Evolutionary conservation across 306 rosid species (phyloP), one percentile per base, ranked within the genome.

Genomic region (Fagus sylvatica): DNA sequence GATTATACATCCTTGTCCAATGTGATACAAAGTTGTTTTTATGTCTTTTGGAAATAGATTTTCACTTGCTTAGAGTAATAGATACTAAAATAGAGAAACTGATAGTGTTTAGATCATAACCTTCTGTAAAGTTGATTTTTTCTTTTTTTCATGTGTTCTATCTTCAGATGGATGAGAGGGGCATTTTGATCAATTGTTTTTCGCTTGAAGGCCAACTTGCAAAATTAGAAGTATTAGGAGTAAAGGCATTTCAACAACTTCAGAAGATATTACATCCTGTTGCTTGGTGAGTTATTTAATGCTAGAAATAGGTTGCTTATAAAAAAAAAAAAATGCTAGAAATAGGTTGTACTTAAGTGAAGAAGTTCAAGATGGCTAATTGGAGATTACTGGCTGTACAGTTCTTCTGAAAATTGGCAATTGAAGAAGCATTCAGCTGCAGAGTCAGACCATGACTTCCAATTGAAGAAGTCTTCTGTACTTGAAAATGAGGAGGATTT

Each of bases 191-290:
- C 53, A 74, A 74, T 19, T 92, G 88, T 82, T 51, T 82, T 79
- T 89, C 95, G 17, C 96, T 88, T 59, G 97, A 92, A 80, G 98
- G 98, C 46, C 90, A 86, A 77, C 90, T 92, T 80, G 97, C 94
- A 5, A 94, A 87, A 82, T 61, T 94, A 55, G 95, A 94, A 78
- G 79, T 94, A 55, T 75, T 87, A 81, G 98, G 98, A 83, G 67
- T 84, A 49, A 83, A 86, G 82, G 76, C 95, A 65, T 83, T 86
- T 83, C 83, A 84, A 74, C 89, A 89, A 76, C 97, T 94, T 88
- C 92, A 89, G 72, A 89, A 83, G 84, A 77, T 91, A 72, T 79
- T 90, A 73, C 77, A 84, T 80, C 93, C 92, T 53, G 49, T 82
- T 77, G 59, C 85, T 71, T 16, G 89, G 97, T 94, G 73, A 74